Base-by-base conservation (phyloP, 2,329 filamentous ascomycete genomes). In the Ramichloridium luteum region DNA sequence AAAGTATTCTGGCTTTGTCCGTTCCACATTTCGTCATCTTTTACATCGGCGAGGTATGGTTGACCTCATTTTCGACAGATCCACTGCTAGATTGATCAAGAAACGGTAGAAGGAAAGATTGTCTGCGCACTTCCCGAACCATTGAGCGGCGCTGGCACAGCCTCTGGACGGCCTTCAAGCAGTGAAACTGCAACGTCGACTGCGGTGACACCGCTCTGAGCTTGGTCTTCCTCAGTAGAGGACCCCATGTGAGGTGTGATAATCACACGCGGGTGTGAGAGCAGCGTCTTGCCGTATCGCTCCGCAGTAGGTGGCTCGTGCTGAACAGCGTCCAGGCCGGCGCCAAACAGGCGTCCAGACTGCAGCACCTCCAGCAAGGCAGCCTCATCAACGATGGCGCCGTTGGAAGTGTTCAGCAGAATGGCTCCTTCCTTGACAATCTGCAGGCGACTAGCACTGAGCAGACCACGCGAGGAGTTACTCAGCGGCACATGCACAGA, bases 161-260 rank as follows among this genome's bases (percentile, higher is more conserved):
- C 8, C 20, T 23, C 20, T 23, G 8, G 8, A 8, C 20, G 8
- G 8, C 20, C 20, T n/a, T 23, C 20, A 23, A 23, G 8, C 27
- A 8, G 15, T 15, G 8, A 32, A 20, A 8, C 20, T n/a, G 20
- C 20, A 23, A 23, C n/a, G n/a, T 59, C 51, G 2, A 60, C 49
- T 6, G 56, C 58, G 13, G 49, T 50, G 34, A 49, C 50, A 1
- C 55, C 57, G 27, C 53, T 57, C 10, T 46, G 45, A 25, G 50
- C 47, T 37, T 60, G 60, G 4, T 51, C 57, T 32, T 55, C 47
- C 3, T 41, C 43, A 2, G 64, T 67, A 0, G 62, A 56, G 2
- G 61, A 63, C 5, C 64, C 65, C 27, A 66, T 56, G 32, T 66
- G 62, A 5, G 62, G 61, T 4, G 60, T 64, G 34, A 59, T 58